A percentile compares a stretch with the other conserved stretches of the same genome.
Conservation (phyloP, 805 yeast genomes). For the Saccharomyces paradoxus region DNA sequence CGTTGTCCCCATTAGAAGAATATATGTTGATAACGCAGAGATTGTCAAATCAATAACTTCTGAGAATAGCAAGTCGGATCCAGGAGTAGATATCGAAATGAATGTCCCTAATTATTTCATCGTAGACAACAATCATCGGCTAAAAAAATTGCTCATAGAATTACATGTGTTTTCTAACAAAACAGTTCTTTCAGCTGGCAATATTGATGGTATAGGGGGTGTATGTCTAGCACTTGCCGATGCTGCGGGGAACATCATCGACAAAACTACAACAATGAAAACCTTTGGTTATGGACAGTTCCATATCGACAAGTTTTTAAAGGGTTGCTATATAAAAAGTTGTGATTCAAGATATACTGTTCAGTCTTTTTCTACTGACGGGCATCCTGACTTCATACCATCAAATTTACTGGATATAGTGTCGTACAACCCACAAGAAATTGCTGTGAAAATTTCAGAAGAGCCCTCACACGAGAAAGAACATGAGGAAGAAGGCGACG, state of each 20-base stretch:
- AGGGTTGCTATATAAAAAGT: conserved; percentile 11
- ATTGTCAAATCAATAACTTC: conserved; percentile 13
- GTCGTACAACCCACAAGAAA: conserved; percentile 13
- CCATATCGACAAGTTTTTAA: conserved; percentile 6
- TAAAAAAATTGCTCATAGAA: conserved; percentile 56
- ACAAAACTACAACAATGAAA: conserved; percentile 67
- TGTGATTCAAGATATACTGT: conserved; percentile 19
- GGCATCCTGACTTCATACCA: conserved; percentile 19
- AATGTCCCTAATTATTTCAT: conserved; percentile 15
- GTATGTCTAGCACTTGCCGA: conserved; percentile 43
- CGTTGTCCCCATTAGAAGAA: conserved; percentile 45
- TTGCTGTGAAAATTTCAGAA: conserved; percentile 12
- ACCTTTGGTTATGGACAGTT: conserved; percentile 81
- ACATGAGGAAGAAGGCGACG: not conserved
- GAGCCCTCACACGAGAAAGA: not conserved
- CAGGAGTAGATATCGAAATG: conserved; percentile 15
- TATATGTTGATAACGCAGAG: conserved; percentile 39
- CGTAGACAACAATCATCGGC: conserved; percentile 34
- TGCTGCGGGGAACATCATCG: conserved; percentile 13
- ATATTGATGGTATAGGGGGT: conserved; percentile 35
- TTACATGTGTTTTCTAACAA: conserved; percentile 52
- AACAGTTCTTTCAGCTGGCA: conserved; percentile 14
- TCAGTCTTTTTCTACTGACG: conserved; percentile 15
- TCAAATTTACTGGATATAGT: conserved; percentile 9
- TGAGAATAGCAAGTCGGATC: conserved; percentile 24